Percentiles rank a stretch among this genome's conserved stretches.
These are phyloP conservation scores for Mucor indicus DNA, from an alignment of 371 early-diverging fungal genomes.

Conservation along the genomic window DNA sequence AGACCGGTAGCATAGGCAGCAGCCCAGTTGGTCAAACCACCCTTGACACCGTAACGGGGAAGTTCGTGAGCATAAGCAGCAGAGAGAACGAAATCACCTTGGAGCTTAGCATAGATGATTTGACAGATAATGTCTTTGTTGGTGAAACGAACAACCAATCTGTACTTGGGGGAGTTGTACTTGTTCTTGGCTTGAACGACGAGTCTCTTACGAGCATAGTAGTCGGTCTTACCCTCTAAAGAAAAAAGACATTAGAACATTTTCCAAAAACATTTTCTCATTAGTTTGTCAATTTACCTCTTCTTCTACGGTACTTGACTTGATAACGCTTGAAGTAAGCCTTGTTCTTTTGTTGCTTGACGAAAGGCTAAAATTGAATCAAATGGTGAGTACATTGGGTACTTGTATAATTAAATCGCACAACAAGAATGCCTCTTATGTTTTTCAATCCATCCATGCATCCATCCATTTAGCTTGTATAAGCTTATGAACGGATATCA, in stretches of 20 bases:
- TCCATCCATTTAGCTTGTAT: too few species aligned
- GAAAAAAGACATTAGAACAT: background rate
- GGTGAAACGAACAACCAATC: conserved; percentile 99
- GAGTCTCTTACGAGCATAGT: conserved; percentile 99
- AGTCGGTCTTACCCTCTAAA: conserved; percentile 99
- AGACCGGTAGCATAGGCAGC: conserved; percentile 99
- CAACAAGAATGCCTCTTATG: background rate
- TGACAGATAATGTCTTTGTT: conserved; percentile 98
- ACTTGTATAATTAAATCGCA: background rate
- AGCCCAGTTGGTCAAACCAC: conserved; percentile 99
- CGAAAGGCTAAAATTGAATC: conserved; percentile 9
- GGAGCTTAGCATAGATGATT: conserved; percentile 98
- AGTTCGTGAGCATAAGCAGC: conserved; percentile 99
- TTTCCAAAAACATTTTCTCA: background rate
- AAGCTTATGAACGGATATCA: too few species aligned
- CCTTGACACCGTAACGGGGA: conserved; percentile 96
- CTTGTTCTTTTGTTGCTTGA: conserved; percentile 91
- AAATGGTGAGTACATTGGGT: too few species aligned
- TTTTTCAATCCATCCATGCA: conserved; percentile 4
- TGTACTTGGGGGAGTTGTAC: conserved; percentile 99
- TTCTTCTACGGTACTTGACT: conserved; percentile 93
- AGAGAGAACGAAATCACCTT: conserved; percentile 97
- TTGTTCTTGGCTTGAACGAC: conserved; percentile 99
- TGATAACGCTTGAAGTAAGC: conserved; percentile 97
- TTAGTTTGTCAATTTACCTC: conserved; percentile 56